Percentiles rank a stretch among this genome's conserved stretches.
phyloP scores from a whole-genome alignment of 768 basidiomycete species.

The Lactifluus subvellereus region DNA sequence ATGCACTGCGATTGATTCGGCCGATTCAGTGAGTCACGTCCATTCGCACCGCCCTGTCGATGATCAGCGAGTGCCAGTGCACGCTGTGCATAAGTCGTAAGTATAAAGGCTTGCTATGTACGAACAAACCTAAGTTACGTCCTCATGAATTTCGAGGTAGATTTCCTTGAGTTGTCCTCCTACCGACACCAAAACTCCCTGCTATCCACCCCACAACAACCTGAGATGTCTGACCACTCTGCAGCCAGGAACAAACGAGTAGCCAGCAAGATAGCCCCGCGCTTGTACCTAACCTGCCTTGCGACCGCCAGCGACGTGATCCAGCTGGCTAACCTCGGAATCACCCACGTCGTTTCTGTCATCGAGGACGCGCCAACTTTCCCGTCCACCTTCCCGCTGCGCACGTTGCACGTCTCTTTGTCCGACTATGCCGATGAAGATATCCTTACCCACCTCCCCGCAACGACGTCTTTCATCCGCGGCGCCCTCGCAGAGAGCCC shows the following conservation, averaged over 20 bases:
- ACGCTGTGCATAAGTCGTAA: too few relatives aligned
- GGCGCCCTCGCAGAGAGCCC: conserved; percentile 42
- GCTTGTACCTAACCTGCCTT: conserved; percentile 61
- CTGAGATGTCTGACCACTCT: not conserved
- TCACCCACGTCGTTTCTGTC: conserved; percentile 70
- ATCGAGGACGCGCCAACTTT: conserved; percentile 47
- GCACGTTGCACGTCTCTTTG: conserved; percentile 47
- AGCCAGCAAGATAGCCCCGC: conserved; percentile 36
- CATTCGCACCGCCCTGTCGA: not conserved
- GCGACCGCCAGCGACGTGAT: conserved; percentile 46
- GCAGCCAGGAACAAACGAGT: conserved; percentile 13
- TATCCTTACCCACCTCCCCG: conserved; percentile 42
- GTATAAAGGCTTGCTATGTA: not conserved
- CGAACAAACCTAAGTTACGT: too few relatives aligned
- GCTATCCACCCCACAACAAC: not conserved
- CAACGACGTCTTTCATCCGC: conserved; percentile 48
- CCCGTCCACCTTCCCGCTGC: conserved; percentile 36
- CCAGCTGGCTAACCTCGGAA: conserved; percentile 48
- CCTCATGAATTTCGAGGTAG: not conserved
- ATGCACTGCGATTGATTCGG: too few relatives aligned
- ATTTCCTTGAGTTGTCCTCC: not conserved
- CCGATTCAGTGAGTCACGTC: too few relatives aligned
- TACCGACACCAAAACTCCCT: not conserved
- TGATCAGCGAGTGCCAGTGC: not conserved
- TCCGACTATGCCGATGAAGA: conserved; percentile 38